Percentiles rank a stretch among this genome's conserved stretches.
These are phyloP conservation scores for Chlamydomonas sp. DNA, from an alignment of 139 green algal species.

Conservation along the genomic window DNA sequence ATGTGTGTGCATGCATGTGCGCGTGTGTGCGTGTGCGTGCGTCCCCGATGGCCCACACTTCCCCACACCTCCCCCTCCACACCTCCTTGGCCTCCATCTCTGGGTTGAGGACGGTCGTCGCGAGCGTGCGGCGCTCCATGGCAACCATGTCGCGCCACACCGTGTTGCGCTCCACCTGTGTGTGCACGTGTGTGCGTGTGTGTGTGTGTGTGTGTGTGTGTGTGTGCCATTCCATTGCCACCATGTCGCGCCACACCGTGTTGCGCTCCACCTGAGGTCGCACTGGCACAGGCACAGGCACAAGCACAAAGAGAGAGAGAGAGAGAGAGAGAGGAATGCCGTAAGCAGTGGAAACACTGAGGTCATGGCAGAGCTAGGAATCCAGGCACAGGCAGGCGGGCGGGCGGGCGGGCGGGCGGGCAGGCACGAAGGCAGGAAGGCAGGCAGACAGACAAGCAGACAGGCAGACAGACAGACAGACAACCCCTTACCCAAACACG, in stretches of 20 bases:
- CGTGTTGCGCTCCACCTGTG: slow-evolving; percentile 50
- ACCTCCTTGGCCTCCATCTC: slow-evolving; percentile 16
- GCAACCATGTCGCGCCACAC: slow-evolving; percentile 60
- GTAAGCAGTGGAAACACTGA: too few species aligned
- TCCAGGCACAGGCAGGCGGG: too few species aligned
- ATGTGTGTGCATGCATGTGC: background rate
- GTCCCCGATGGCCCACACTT: slow-evolving; percentile 14
- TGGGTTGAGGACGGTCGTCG: slow-evolving; percentile 10
- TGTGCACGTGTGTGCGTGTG: too few species aligned
- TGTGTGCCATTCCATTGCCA: slow-evolving; percentile 46
- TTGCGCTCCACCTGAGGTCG: slow-evolving; percentile 47
- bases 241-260: slow-evolving; percentile 56
- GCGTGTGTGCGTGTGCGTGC: background rate
- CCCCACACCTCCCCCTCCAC: background rate
- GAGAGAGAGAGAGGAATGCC: too few species aligned
- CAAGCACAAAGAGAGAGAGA: too few species aligned
- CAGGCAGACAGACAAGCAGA: too few species aligned
- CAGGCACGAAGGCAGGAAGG: too few species aligned
- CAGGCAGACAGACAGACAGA: too few species aligned
- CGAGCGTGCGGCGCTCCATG: slow-evolving; percentile 32
- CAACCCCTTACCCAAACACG: too few species aligned
- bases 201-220: slow-evolving; percentile 5
- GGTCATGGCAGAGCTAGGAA: too few species aligned
- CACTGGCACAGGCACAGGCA: too few species aligned
- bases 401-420: too few species aligned